Evolutionary conservation across 306 rosid species (phyloP).

Genomic region (Vigna angularis): DNA sequence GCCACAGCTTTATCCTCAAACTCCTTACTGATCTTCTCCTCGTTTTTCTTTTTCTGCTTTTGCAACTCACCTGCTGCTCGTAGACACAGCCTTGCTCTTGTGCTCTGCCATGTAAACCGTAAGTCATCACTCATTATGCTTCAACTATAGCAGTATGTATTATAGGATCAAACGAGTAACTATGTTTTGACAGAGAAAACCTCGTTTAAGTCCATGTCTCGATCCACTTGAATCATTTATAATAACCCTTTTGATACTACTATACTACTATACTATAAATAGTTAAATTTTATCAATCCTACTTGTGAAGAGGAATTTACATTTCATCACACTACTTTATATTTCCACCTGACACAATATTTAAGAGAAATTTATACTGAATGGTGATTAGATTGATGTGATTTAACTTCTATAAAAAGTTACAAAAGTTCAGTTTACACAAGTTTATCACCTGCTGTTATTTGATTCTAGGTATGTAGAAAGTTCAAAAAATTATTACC

Average conservation of each 20-base stretch:
- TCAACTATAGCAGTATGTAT: background rate
- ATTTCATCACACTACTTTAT: background rate
- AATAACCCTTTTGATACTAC: background rate
- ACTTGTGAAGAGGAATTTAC: background rate
- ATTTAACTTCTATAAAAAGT: background rate
- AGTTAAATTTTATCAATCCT: background rate
- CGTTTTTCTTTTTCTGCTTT: slow-evolving; percentile 53
- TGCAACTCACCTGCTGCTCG: slow-evolving; percentile 70
- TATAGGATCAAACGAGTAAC: background rate
- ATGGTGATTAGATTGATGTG: background rate
- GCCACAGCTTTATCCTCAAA: background rate
- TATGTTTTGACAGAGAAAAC: background rate
- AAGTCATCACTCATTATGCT: slow-evolving; percentile 8
- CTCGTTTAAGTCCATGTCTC: too few species aligned
- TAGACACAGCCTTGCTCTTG: slow-evolving; percentile 69
- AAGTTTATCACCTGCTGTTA: background rate
- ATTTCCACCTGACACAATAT: background rate
- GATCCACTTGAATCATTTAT: too few species aligned
- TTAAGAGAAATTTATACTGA: background rate
- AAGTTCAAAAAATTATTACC: slow-evolving; percentile 44
- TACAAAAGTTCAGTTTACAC: background rate
- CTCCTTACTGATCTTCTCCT: slow-evolving; percentile 38
- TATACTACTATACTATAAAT: background rate
- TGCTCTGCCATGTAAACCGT: slow-evolving; percentile 56
- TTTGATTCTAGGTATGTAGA: background rate